Evolutionary conservation across 495 filamentous ascomycete species (phyloP).

Genomic region (Aspergillus bridgeri): DNA sequence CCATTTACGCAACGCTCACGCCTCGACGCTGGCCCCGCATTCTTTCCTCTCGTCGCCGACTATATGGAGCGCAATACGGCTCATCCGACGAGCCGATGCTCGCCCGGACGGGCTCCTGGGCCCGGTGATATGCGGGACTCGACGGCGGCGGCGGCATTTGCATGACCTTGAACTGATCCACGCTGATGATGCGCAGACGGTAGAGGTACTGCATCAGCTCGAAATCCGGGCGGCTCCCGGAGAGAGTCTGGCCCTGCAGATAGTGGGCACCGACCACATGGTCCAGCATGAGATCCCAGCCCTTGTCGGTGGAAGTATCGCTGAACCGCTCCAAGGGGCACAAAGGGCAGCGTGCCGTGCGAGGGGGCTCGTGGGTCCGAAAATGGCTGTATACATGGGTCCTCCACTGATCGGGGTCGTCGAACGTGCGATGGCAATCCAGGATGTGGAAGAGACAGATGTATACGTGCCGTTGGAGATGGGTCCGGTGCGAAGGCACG

Average conservation of each 20-base stretch:
- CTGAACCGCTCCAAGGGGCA: slow-evolving; percentile 35
- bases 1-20: slow-evolving; percentile 29
- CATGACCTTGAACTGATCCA: slow-evolving; percentile 45
- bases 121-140: slow-evolving; percentile 43
- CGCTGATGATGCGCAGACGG: slow-evolving; percentile 38
- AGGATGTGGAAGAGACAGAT: slow-evolving; percentile 45
- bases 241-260: slow-evolving; percentile 37
- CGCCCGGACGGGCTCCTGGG: slow-evolving; percentile 39
- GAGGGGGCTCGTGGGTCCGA: slow-evolving; percentile 35
- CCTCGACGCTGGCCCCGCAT: slow-evolving; percentile 38
- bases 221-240: slow-evolving; percentile 40
- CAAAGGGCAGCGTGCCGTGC: slow-evolving; percentile 38
- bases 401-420: slow-evolving; percentile 33
- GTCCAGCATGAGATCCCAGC: slow-evolving; percentile 40
- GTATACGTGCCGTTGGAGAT: slow-evolving; percentile 25
- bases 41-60: slow-evolving; percentile 41
- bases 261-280: slow-evolving; percentile 40
- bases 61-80: slow-evolving; percentile 46
- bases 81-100: slow-evolving; percentile 45
- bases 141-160: slow-evolving; percentile 41
- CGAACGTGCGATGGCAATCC: slow-evolving; percentile 40
- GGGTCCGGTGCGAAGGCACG: slow-evolving; percentile 15
- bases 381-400: slow-evolving; percentile 45
- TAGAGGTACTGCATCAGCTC: slow-evolving; percentile 48
- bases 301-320: slow-evolving; percentile 23